A percentile compares a stretch with the other conserved stretches of the same genome.
phyloP scores from a whole-genome alignment of 257 asterid species.

The Penstemon eatonii region DNA sequence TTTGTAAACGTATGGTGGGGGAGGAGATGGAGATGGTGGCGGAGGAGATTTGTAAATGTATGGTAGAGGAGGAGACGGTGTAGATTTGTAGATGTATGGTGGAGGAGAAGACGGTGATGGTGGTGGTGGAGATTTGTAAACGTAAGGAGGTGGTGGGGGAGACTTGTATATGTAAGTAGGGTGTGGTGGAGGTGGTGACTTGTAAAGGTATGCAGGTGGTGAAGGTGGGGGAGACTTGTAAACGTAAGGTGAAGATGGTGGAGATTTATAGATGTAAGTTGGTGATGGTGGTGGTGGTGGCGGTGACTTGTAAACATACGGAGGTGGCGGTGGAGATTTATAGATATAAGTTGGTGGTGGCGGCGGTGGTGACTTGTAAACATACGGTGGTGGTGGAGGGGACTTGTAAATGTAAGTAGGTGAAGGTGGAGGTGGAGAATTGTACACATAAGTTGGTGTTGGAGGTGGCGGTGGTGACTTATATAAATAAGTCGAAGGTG shows the following conservation, averaged over 20 bases:
- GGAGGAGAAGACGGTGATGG: conserved; percentile 27
- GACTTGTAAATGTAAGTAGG: conserved; percentile 29
- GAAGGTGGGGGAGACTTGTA: conserved; percentile 28
- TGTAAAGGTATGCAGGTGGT: conserved; percentile 26
- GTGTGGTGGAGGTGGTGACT: conserved; percentile 38
- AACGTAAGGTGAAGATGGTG: conserved; percentile 29
- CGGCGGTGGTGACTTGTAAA: conserved; percentile 33
- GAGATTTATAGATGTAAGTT: conserved; percentile 31
- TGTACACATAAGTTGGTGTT: background rate
- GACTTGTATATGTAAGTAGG: conserved; percentile 18
- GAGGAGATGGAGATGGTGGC: background rate
- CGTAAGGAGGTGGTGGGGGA: conserved; percentile 3
- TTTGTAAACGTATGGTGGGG: background rate
- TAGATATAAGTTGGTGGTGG: background rate
- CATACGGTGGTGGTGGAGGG: conserved; percentile 30
- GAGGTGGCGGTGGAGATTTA: background rate
- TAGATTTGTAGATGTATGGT: background rate
- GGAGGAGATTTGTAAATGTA: conserved; percentile 22
- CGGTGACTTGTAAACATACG: conserved; percentile 32
- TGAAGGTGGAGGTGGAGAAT: conserved; percentile 24
- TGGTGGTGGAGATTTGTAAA: conserved; percentile 25
- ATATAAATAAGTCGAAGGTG: background rate
- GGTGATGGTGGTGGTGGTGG: conserved; percentile 36
- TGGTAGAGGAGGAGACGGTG: conserved; percentile 10
- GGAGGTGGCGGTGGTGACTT: conserved; percentile 40